A percentile compares a stretch with the other conserved stretches of the same genome.
Conservation (phyloP, 495 filamentous ascomycete genomes). For the Pseudoneurospora amorphoporcata region DNA sequence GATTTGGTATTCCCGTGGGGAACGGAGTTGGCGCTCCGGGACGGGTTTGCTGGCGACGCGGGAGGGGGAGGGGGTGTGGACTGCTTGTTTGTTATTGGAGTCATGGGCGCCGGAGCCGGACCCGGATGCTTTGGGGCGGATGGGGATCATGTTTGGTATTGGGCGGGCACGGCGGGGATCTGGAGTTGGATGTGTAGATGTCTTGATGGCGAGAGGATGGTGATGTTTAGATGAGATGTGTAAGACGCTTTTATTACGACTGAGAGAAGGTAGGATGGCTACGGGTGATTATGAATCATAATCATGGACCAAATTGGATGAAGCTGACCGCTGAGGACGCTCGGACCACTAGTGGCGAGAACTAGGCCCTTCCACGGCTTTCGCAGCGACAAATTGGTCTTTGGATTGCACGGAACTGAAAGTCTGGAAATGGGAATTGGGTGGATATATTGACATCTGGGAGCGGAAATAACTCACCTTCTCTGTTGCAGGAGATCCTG, state of each 20-base stretch:
- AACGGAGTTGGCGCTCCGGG: conserved; percentile 50
- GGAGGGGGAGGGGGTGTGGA: conserved; percentile 27
- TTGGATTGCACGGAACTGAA: too few species aligned
- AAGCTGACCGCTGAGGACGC: not conserved
- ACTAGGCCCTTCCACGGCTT: not conserved
- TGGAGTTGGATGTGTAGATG: not conserved
- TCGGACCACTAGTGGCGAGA: not conserved
- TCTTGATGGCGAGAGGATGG: not conserved
- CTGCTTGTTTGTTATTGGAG: conserved; percentile 21
- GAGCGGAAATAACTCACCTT: too few species aligned
- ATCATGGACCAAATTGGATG: not conserved
- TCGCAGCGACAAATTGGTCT: too few species aligned
- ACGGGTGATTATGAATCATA: not conserved
- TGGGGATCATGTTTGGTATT: conserved; percentile 16
- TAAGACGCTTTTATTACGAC: not conserved
- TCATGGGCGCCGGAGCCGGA: not conserved
- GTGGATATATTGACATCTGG: too few species aligned
- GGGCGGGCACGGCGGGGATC: too few species aligned
- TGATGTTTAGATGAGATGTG: not conserved
- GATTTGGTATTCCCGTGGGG: conserved; percentile 68
- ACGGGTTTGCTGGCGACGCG: conserved; percentile 54
- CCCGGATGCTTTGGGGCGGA: conserved; percentile 5
- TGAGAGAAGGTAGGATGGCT: not conserved
- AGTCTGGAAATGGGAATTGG: too few species aligned
- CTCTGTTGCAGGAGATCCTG: too few species aligned